Conservation (phyloP, 2,329 filamentous ascomycete genomes). For the Coniochaeta sp. region DNA sequence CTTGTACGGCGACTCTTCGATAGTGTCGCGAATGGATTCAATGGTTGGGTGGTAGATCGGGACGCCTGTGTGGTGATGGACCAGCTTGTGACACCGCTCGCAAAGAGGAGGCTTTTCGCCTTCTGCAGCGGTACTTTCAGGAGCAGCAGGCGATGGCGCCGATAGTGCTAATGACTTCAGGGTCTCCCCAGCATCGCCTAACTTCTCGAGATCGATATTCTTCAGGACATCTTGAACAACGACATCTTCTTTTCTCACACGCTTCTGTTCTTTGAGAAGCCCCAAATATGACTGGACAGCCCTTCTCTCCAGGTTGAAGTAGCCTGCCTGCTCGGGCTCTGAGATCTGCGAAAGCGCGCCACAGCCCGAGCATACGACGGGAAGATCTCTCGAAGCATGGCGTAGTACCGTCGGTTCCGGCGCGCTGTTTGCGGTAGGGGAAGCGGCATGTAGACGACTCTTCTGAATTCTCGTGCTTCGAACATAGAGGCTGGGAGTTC, state of each 20-base stretch:
- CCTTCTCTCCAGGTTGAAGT: conserved; percentile 45
- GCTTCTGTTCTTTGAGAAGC: conserved; percentile 16
- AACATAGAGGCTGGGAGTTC: neutral
- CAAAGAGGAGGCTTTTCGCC: conserved; percentile 55
- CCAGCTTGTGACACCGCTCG: conserved; percentile 76
- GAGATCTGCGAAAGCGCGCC: conserved; percentile 55
- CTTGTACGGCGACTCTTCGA: conserved; percentile 81
- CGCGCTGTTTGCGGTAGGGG: neutral
- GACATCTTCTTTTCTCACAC: conserved; percentile 30
- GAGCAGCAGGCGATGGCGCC: neutral
- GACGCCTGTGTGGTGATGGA: conserved; percentile 65
- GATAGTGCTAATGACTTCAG: conserved; percentile 21
- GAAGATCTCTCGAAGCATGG: conserved; percentile 27
- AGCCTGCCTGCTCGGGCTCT: conserved; percentile 46
- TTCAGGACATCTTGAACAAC: conserved; percentile 39
- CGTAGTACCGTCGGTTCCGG: neutral
- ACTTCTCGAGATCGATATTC: conserved; percentile 29
- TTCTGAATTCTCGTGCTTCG: neutral
- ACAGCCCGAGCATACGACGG: conserved; percentile 55
- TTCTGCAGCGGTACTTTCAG: conserved; percentile 4
- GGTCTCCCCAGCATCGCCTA: conserved; percentile 40
- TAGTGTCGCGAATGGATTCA: conserved; percentile 72
- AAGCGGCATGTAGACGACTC: neutral
- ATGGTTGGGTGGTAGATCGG: conserved; percentile 77
- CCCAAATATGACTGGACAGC: conserved; percentile 42